Conservation (phyloP, 2,329 filamentous ascomycete species). For the Trichoderma polysporum region DNA sequence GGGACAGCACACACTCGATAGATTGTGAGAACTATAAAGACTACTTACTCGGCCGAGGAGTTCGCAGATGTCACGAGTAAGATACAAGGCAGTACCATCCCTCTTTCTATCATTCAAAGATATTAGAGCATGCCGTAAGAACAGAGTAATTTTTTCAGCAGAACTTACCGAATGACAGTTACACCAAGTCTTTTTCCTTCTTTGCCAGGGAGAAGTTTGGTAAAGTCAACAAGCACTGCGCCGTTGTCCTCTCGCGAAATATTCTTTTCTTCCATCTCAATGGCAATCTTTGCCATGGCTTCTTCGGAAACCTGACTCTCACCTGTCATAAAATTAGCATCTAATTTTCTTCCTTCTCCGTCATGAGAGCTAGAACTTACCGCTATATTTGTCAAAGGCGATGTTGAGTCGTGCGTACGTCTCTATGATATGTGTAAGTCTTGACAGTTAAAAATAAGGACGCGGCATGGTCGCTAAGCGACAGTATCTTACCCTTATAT, state of each 20-base stretch:
- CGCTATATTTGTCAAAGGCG: constrained; percentile 64
- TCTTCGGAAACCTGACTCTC: constrained; percentile 70
- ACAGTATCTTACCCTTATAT: constrained; percentile 47
- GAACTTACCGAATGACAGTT: constrained; percentile 58
- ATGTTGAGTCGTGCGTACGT: constrained; percentile 72
- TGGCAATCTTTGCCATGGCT: constrained; percentile 63
- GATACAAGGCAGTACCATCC: constrained; percentile 73
- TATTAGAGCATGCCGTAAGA: background rate
- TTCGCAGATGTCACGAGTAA: constrained; percentile 76
- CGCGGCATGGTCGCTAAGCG: background rate
- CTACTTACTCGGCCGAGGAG: constrained; percentile 56
- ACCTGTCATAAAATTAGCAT: constrained; percentile 48
- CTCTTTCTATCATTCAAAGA: constrained; percentile 48
- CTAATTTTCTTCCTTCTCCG: background rate
- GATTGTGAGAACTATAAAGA: background rate
- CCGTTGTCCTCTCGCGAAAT: constrained; percentile 71
- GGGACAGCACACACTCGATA: background rate
- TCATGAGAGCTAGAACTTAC: constrained; percentile 20
- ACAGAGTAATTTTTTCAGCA: background rate
- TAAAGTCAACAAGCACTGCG: constrained; percentile 70
- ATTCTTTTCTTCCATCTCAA: constrained; percentile 61
- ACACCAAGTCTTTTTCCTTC: constrained; percentile 68
- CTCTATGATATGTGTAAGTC: constrained; percentile 31
- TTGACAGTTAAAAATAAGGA: background rate
- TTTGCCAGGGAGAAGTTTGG: constrained; percentile 65